Conservation (phyloP, 345 rosid genomes). For the Linum lewisii region DNA sequence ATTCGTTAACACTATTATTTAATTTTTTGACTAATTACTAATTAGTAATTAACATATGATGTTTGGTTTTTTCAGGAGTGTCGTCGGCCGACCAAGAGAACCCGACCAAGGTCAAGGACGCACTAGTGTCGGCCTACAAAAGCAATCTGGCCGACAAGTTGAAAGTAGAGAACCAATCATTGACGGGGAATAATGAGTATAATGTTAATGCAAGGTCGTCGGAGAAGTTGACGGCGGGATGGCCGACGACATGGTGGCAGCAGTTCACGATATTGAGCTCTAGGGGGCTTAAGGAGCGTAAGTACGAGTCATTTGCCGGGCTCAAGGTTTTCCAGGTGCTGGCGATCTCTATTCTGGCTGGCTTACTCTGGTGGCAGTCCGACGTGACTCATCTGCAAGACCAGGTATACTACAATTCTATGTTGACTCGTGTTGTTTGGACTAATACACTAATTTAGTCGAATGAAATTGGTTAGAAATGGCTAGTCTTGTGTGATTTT, state of each 20-base stretch:
- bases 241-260: slow-evolving; percentile 5
- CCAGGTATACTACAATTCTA: background rate
- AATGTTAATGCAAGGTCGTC: too few species aligned
- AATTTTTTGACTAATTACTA: background rate
- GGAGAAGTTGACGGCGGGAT: background rate
- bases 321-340: background rate
- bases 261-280: background rate
- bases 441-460: too few species aligned
- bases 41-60: background rate
- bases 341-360: background rate
- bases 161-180: slow-evolving; percentile 16
- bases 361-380: slow-evolving; percentile 1
- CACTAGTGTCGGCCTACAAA: slow-evolving; percentile 30
- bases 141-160: slow-evolving; percentile 23
- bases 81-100: slow-evolving; percentile 20
- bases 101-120: slow-evolving; percentile 25
- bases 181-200: background rate
- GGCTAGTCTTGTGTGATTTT: too few species aligned
- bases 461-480: too few species aligned
- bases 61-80: slow-evolving; percentile 23
- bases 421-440: too few species aligned
- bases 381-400: background rate
- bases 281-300: background rate
- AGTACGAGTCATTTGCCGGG: background rate
- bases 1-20: too few species aligned